Base-by-base conservation (phyloP, 2,329 filamentous ascomycete genomes). In the Shiraia bambusicola region DNA sequence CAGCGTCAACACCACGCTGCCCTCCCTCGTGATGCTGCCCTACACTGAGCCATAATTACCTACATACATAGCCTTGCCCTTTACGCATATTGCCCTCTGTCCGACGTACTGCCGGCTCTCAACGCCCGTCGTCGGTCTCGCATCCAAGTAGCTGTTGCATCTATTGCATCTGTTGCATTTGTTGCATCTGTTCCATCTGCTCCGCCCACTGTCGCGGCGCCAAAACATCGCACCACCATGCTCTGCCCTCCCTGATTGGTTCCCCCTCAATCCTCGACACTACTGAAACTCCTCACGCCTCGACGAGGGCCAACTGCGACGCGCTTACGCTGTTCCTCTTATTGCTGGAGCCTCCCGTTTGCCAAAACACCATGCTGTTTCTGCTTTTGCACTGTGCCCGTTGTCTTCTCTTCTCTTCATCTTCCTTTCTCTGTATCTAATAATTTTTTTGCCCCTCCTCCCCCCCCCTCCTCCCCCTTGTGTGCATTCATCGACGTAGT, bases 261-360 rank as follows among this genome's bases (percentile, higher is more conserved):
- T n/a, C 48, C 29, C 38, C 49, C 40, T 27, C 41, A 47, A 50
- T 47, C 42, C 56, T 65, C 57, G 54, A 67, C 62, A 54, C 57
- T 52, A 43, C 55, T 66, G 64, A 67, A 65, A 67, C 65, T 51
- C 47, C 40, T 15, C 45, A 51, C 54, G 64, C 62, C 48, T 61
- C 62, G 59, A 40, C 53, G 28, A 44, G 42, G 28, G 45, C 50
- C 52, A 51, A 48, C 56, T 66, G 64, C 57, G 54, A 67, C 64
- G 57, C 56, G 55, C 56, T 53, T 53, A 37, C 51, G 48, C 45
- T 51, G 51, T 39, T 44, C 54, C 54, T 63, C 56, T 66, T 64
- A 65, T 66, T 66, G 60, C 64, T 65, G 45, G 28, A 52, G 35
- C 35, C 47, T 49, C 59, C 58, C 52, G 33, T 46, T 45, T 48